Conservation (phyloP, 805 yeast species). For the Kluyveromyces dobzhanskii region DNA sequence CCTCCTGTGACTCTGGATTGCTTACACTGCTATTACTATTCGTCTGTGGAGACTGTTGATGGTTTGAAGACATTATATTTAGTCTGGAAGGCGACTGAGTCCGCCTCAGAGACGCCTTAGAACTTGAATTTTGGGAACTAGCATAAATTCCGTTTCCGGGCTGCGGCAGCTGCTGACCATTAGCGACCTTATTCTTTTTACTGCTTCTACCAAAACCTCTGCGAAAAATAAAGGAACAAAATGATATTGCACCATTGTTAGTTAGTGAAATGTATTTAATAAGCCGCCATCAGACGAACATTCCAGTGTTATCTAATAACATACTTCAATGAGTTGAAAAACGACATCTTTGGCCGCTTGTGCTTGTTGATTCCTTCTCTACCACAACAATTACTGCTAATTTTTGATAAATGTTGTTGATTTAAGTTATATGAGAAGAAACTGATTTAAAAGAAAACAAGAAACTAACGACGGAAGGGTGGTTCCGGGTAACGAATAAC, state of each 20-base stretch:
- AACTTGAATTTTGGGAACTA: slow-evolving; percentile 35
- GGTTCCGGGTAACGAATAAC: too few species aligned
- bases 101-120: slow-evolving; percentile 40
- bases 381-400: too few species aligned
- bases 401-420: too few species aligned
- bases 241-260: background rate
- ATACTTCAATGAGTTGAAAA: slow-evolving; percentile 10
- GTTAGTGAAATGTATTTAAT: too few species aligned
- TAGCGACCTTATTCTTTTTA: slow-evolving; percentile 33
- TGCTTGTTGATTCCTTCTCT: background rate
- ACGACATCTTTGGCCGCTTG: slow-evolving; percentile 6
- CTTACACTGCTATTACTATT: slow-evolving; percentile 21
- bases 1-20: slow-evolving; percentile 23
- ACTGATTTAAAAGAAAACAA: too few species aligned
- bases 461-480: too few species aligned
- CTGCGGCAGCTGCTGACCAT: slow-evolving; percentile 12
- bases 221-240: slow-evolving; percentile 3
- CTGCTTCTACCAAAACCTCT: slow-evolving; percentile 56
- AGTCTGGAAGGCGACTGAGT: slow-evolving; percentile 22
- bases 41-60: slow-evolving; percentile 16
- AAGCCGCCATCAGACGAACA: too few species aligned
- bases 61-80: slow-evolving; percentile 14
- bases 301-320: background rate
- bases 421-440: too few species aligned
- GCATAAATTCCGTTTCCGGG: slow-evolving; percentile 25